Evolutionary conservation across 1,284 basidiomycete species (phyloP), one percentile per base, ranked within the genome.

Genomic region (Microbotryum silenes-acaulis): DNA sequence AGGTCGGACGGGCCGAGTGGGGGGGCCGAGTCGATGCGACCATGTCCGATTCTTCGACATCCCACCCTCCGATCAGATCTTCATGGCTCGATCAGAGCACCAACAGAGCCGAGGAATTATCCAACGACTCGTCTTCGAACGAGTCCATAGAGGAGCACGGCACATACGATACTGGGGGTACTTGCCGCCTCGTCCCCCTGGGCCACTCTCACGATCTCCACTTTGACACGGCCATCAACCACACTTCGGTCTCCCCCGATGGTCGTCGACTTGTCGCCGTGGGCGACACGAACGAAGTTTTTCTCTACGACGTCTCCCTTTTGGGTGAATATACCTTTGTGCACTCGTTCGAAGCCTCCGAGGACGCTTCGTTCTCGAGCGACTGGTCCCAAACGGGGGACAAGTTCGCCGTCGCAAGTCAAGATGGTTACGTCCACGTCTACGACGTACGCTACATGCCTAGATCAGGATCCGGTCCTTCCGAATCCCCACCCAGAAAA

Each of bases 371-470:
- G n/a, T 92, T 91, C 75, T 86, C 85, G 18, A 89, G 88, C 0
- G 83, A 88, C 1, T 93, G 90, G 79, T 88, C 85, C 5, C 77
- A 83, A 0, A 85, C 89, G 67, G 88, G 89, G 0, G 79, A 80
- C 53, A 88, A 89, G 69, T 91, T 91, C 71, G 89, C 88, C 0
- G 87, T 91, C 1, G 89, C 86, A 5, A 85, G 84, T 25, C 90
- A 93, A 74, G 75, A 91, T 71, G 91, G 90, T 16, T 80, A 85
- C 16, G 84, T 91, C 2, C 85, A 83, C 3, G 73, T 78, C 16
- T 78, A 75, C 74, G 77, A 79, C 59, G 71, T 76, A 12, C 72
- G 77, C 7, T 71, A 69, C n/a, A 61, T 67, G 12, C 61, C 63
- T 2, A 54, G 49, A 9, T 23, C 47, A 25, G 56, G 60, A 6